Base-by-base conservation (phyloP, 2,329 filamentous ascomycete species). In the Leptosphaerulina australis region DNA sequence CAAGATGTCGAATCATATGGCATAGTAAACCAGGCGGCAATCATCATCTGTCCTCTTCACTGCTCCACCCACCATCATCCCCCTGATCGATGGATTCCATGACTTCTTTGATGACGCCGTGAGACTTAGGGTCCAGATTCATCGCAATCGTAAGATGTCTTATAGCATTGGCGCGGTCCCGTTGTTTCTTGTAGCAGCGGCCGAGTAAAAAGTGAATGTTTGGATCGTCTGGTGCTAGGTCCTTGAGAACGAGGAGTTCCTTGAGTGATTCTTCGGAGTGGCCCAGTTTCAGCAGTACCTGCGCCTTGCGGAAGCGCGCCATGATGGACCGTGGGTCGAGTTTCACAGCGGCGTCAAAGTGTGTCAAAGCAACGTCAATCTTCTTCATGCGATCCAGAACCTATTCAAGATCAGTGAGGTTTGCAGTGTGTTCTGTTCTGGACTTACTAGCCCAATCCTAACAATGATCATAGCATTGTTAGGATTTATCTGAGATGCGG, bases 181-280 rank as follows among this genome's bases (percentile, higher is more conserved):
- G 73, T 49, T 85, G 60, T 60, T 78, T 80, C 71, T 86, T 86
- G 71, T 83, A 84, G 50, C 84, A 81, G 69, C 90, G 90, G 15
- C 92, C 95, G 29, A 99, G 84, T 56, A 96, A 78, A 77, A 97
- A 99, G 76, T 97, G 94, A 28, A 99, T 92, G 65, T 92, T 96
- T 4, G 93, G 90, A 72, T 97, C 93, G 67, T 99, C 92, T 0
- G 94, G 93, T 4, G 91, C 92, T 55, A 96, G 81, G 62, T 96
- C 90, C 68, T 95, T 94, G 52, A 99, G 76, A n/a, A 92, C 82
- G 72, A 91, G 85, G 45, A 99, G 79, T 70, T 99, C 94, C 20
- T 82, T 81, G 57, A 95, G 81, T 0, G 94, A 94, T 37, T 85
- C 81, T 26, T 88, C 81, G 35, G 88, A 78, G 22, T 81, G 73